These are phyloP conservation scores for Yamadazyma songkhlaensis DNA, from an alignment of 1,139 yeast genomes.

Conservation along the genomic window DNA sequence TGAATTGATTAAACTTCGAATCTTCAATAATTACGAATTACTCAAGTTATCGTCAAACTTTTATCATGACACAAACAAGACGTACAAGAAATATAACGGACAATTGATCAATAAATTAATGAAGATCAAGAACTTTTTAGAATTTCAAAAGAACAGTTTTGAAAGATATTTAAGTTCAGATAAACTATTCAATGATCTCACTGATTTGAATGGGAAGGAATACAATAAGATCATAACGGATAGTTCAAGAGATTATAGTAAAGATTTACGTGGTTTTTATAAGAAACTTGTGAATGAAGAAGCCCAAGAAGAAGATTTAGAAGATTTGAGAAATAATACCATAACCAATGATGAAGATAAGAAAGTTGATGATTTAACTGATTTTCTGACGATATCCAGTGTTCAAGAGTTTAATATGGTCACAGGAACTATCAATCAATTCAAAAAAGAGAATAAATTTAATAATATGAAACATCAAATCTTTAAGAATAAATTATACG, in stretches of 20 bases:
- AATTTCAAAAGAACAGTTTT: slow-evolving; percentile 33
- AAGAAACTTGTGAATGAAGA: neutral
- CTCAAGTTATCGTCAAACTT: slow-evolving; percentile 32
- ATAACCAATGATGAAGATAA: neutral
- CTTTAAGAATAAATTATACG: slow-evolving; percentile 41
- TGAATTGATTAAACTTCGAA: slow-evolving; percentile 33
- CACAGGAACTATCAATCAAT: slow-evolving; percentile 36
- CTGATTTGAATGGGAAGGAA: slow-evolving; percentile 33
- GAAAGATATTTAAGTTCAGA: slow-evolving; percentile 19
- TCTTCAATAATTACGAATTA: slow-evolving; percentile 34
- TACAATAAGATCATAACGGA: slow-evolving; percentile 7
- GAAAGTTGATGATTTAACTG: slow-evolving; percentile 18
- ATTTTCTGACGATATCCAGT: slow-evolving; percentile 43
- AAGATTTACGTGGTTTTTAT: slow-evolving; percentile 22
- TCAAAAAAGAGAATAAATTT: slow-evolving; percentile 21
- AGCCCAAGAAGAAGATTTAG: neutral
- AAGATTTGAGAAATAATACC: slow-evolving; percentile 6
- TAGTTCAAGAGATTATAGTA: slow-evolving; percentile 26
- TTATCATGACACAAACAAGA: slow-evolving; percentile 39
- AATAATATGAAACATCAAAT: slow-evolving; percentile 36
- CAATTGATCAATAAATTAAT: slow-evolving; percentile 33
- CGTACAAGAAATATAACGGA: slow-evolving; percentile 31
- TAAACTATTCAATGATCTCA: slow-evolving; percentile 21
- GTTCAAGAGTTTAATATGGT: slow-evolving; percentile 38
- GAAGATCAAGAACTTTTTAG: slow-evolving; percentile 40